Conservation (phyloP, 2,329 filamentous ascomycete species). For the Trichoderma sp. region DNA sequence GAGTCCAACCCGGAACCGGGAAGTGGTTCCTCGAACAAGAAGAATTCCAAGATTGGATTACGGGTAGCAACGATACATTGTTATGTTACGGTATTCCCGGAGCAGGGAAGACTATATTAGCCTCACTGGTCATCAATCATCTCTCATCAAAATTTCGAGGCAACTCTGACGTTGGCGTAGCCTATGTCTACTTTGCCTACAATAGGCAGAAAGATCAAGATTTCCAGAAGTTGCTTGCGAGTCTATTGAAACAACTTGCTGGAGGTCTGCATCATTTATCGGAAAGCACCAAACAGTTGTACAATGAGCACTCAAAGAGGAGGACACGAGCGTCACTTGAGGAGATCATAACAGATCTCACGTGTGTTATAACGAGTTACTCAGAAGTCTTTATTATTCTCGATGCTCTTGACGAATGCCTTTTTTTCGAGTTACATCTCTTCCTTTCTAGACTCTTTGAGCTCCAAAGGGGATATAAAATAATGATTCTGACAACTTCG, state of each 20-base stretch:
- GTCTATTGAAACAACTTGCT: neutral
- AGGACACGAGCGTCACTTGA: neutral
- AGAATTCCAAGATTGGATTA: neutral
- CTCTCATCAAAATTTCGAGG: neutral
- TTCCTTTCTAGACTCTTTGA: neutral
- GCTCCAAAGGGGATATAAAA: neutral
- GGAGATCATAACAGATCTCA: neutral
- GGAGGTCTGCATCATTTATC: neutral
- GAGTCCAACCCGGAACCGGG: neutral
- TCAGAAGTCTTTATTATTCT: neutral
- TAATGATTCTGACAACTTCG: neutral
- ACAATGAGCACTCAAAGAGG: neutral
- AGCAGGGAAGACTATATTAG: neutral
- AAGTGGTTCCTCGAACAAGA: neutral
- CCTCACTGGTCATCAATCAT: neutral
- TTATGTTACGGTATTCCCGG: neutral
- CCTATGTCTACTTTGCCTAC: neutral
- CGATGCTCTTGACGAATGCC: neutral
- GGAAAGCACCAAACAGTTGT: neutral
- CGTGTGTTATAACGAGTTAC: rapidly evolving
- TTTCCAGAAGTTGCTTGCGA: neutral
- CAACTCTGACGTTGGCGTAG: neutral
- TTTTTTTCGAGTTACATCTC: neutral
- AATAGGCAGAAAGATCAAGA: neutral
- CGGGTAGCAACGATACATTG: neutral